Base-by-base conservation (phyloP, 805 yeast genomes). In the Monosporozyma servazzii region DNA sequence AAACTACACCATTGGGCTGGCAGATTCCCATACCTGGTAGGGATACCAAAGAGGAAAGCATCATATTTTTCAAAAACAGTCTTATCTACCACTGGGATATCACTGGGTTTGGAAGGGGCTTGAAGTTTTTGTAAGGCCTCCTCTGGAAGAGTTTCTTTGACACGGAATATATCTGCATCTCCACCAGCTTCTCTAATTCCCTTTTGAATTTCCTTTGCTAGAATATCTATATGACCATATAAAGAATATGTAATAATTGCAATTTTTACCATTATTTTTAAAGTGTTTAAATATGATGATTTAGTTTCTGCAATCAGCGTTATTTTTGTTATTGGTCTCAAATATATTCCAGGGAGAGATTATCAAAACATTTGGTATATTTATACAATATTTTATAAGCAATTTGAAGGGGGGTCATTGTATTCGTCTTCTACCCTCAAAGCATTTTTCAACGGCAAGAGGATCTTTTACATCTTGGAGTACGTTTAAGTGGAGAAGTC, bases 1-100 rank as follows among this genome's bases (percentile, higher is more conserved):
- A 84, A 87, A 6, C 82, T 67, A 58, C 78, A 75, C 78, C 84
- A 81, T 70, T 87, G 95, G 27, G 87, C 80, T 48, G 95, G 88
- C 66, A 78, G 71, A 65, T 74, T 77, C 59, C 95, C 95, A 66
- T 64, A 87, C 68, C 95, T 77, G 36, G 95, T 85, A 57, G 95
- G 93, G 53, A 86, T 66, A 58, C 95, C 95, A 59, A 86, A 83
- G 55, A 86, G 56, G 66, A 83, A 82, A 13, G 81, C 89, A 63
- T 86, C 95, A 71, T 82, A 85, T 53, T 76, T 70, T 25, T 68
- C 66, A 58, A 88, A 73, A 3, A 78, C 76, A 10, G 77, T 82
- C 4, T 69, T 59, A 5, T 82, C 74, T 36, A 86, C 86, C 52
- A 78, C 66, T 51, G 88, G 88, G 61, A 66, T 49, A 52, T 71